Evolutionary conservation across 805 yeast genomes (phyloP), one percentile per base, ranked within the genome.

Genomic region (Teunomyces lycoperdinae): DNA sequence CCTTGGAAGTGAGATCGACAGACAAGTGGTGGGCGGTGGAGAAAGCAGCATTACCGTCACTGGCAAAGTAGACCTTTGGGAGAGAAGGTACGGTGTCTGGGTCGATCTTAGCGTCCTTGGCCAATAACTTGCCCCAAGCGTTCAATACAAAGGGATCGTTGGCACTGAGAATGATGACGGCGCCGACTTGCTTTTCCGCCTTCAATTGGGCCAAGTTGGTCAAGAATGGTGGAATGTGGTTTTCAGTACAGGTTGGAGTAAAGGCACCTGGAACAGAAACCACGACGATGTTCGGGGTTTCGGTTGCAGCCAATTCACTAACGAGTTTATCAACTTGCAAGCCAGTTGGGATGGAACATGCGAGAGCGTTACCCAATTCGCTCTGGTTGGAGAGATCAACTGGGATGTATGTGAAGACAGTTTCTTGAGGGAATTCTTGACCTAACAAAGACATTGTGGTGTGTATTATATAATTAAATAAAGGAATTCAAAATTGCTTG

Each of bases 231-330:
- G 78, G 78, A 42, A 73, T 62, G 58, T 73, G 78, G 54, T 66
- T 62, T 52, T 70, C 77, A 20, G 76, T 71, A 50, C 78, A 73
- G 2, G 73, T 62, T n/a, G 77, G 76, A 7, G 76, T 69, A 58
- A 71, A 71, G 1, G 75, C 73, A 26, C 74, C 76, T 6, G 78
- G 78, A 27, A 71, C 74, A 9, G 74, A 57, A 16, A 73, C 72
- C 42, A 71, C 53, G 42, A 70, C 56, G 5, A 68, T 57, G 39
- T 61, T 63, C 20, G 62, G 58, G 28, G 58, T 56, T 1, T 50
- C 52, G 31, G 60, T 51, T 6, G 40, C 44, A 16, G 49, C 30
- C 38, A 49, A 48, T 42, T 66, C 55, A 40, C 50, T 58, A 24
- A 70, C 28, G 45, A 70, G 52, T 27, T 61, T 60, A 57, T 70